Base-by-base conservation (phyloP, 1,284 basidiomycete genomes). In the Calocybe gambosa region DNA sequence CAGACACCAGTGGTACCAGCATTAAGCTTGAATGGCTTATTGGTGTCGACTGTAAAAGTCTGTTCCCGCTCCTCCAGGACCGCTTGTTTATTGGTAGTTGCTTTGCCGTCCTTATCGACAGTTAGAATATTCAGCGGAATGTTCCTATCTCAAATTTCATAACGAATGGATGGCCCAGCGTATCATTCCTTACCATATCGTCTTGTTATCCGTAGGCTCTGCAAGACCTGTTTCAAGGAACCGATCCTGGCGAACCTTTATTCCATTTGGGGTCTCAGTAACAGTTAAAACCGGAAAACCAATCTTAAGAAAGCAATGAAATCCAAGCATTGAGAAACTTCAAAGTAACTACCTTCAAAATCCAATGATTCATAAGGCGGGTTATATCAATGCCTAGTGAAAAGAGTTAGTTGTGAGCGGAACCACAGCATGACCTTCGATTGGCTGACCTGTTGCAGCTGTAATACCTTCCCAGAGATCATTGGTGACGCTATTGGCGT, bases 381-480 rank as follows among this genome's bases (percentile, higher is more conserved):
- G 83, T 73, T 39, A 97, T 80, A 56, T 97, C 84, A 29, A 84
- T 61, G 12, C 83, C 87, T 77, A 35, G n/a, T 33, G n/a, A 19
- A 5, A 2, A 38, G 9, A 38, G 9, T 34, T 1, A 41, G 25
- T 18, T n/a, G 3, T 18, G 10, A 33, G 7, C 20, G 33, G 19
- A 21, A 13, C 28, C 16, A 34, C 26, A 29, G 21, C 9, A 20
- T 23, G 23, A n/a, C n/a, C 28, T 20, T 12, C 21, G 10, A 10
- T 39, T 39, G 43, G 26, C 40, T 13, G 47, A 73, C 75, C 77
- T 34, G 87, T 89, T 1, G 92, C 81, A 58, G 82, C 75, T 45
- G 80, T 74, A 54, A 98, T 91, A 18, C 91, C 93, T 42, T 85
- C 74, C 92, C 93, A 98, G 1, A 99, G 76, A 60, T 98, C 90